Conservation (phyloP, 257 asterid genomes). For the Capsicum baccatum region DNA sequence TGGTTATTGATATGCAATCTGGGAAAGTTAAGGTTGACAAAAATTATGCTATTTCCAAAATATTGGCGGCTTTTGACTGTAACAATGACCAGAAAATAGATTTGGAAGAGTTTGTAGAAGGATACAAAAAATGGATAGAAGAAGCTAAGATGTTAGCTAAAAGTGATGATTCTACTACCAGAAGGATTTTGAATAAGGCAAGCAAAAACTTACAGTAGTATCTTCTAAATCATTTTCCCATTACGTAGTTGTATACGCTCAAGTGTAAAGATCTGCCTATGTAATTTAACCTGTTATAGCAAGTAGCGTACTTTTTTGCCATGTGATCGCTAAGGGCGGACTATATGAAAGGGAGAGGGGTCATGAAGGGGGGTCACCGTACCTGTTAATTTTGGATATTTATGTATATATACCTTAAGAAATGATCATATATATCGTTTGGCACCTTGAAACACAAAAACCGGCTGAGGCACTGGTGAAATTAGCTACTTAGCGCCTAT, state of each 20-base stretch:
- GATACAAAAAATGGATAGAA: slow-evolving; percentile 47
- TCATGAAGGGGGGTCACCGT: background rate
- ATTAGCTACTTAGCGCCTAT: no score
- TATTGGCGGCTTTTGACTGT: slow-evolving; percentile 40
- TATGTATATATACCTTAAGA: background rate
- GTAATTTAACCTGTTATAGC: background rate
- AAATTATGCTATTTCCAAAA: slow-evolving; percentile 43
- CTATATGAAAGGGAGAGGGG: background rate
- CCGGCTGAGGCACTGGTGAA: no score
- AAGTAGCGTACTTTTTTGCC: background rate
- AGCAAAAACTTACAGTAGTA: slow-evolving; percentile 1
- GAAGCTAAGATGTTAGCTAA: slow-evolving; percentile 39
- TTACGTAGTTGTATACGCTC: no score
- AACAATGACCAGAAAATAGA: slow-evolving; percentile 42
- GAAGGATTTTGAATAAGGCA: slow-evolving; percentile 37
- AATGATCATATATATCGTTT: background rate
- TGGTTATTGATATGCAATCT: slow-evolving; percentile 40
- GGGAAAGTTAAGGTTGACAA: slow-evolving; percentile 51
- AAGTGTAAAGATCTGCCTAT: background rate
- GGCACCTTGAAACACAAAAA: background rate
- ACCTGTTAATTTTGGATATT: background rate
- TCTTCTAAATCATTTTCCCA: background rate
- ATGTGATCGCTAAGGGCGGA: background rate
- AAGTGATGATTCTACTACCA: slow-evolving; percentile 33
- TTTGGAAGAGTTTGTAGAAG: slow-evolving; percentile 43